Conservation (phyloP, 78 protist genomes). For the Dictyostelium purpureum region DNA sequence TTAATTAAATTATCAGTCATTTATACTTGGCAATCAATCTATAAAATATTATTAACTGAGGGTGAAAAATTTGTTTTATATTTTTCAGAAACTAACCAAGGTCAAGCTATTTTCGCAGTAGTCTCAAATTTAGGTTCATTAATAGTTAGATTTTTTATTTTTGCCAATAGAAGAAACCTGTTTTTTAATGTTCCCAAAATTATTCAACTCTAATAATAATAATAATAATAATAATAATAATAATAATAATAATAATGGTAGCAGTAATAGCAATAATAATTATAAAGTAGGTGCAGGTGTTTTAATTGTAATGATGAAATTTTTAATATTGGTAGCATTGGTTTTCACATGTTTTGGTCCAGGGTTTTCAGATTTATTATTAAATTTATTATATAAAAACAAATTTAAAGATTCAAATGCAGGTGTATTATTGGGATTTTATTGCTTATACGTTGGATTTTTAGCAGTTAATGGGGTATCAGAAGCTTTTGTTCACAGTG, state of each 20-base stretch:
- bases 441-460: slow-evolving; percentile 65
- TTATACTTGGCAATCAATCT: slow-evolving; percentile 74
- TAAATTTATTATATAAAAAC: slow-evolving; percentile 17
- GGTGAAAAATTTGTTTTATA: slow-evolving; percentile 65
- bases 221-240: background rate
- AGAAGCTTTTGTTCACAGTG: slow-evolving; percentile 60
- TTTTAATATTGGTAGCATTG: slow-evolving; percentile 32
- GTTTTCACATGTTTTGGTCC: slow-evolving; percentile 44
- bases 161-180: slow-evolving; percentile 72
- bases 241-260: too few species aligned
- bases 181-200: slow-evolving; percentile 70
- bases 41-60: slow-evolving; percentile 47
- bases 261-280: background rate
- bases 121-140: slow-evolving; percentile 65
- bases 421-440: slow-evolving; percentile 21
- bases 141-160: slow-evolving; percentile 47
- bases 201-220: background rate
- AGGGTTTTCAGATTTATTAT: slow-evolving; percentile 21
- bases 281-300: background rate
- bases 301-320: slow-evolving; percentile 25
- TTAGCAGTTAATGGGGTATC: slow-evolving; percentile 67
- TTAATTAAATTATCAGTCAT: background rate
- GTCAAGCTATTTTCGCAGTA: slow-evolving; percentile 64
- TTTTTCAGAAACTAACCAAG: background rate
- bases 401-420: slow-evolving; percentile 42